Conservation (phyloP, 2,329 filamentous ascomycete genomes). For the Cordyceps cicadae region DNA sequence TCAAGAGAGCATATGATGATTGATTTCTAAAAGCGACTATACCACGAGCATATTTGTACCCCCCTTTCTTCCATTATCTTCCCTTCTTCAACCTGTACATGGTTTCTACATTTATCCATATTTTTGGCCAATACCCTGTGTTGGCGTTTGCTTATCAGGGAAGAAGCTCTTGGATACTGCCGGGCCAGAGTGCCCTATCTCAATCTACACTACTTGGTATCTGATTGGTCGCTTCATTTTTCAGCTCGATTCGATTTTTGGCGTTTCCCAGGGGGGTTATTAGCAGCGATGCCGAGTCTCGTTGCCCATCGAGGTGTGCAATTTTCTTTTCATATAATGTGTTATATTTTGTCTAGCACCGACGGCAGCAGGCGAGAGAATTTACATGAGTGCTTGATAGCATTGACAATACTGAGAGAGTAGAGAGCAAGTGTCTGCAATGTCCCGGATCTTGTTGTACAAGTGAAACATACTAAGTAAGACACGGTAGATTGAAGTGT, state of each 20-base stretch:
- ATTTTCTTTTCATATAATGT: not conserved
- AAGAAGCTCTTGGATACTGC: not conserved
- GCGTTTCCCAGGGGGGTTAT: not conserved
- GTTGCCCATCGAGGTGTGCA: not conserved
- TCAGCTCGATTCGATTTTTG: not conserved
- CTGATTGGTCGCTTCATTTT: not conserved
- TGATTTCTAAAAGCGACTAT: constrained; percentile 4
- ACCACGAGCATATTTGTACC: constrained; percentile 4
- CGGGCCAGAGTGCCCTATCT: not conserved
- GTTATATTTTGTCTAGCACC: not conserved
- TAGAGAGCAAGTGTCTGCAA: not conserved
- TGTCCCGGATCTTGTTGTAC: not conserved
- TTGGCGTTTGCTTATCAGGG: not conserved
- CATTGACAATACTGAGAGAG: not conserved
- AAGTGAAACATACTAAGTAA: not conserved
- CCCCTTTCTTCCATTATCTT: not conserved
- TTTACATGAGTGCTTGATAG: not conserved
- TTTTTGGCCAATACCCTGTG: not conserved
- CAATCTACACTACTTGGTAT: not conserved
- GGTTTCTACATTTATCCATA: not conserved
- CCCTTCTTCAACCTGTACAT: constrained; percentile 3
- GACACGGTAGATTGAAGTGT: not conserved
- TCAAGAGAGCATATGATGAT: constrained; percentile 21
- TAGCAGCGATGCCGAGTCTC: not conserved
- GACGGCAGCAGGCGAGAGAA: not conserved